Evolutionary conservation across 495 filamentous ascomycete genomes (phyloP).

Genomic region (Paragyromitra xinjiangensis): DNA sequence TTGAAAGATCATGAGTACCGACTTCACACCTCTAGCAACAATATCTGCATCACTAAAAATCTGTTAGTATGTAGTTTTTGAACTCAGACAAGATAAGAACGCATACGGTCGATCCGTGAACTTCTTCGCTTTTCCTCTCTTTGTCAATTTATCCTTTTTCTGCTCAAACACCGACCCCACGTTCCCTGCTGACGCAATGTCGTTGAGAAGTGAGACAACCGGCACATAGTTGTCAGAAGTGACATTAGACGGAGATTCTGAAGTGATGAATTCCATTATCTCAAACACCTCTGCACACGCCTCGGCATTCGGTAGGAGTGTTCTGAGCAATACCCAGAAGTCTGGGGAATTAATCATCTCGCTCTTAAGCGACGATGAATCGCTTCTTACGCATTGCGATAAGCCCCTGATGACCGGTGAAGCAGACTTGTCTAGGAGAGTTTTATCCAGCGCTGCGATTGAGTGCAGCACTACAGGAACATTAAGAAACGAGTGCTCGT

Average conservation of each 20-base stretch:
- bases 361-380: conserved; percentile 70
- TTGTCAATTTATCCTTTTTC: conserved; percentile 71
- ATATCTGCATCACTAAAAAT: conserved; percentile 69
- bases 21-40: conserved; percentile 79
- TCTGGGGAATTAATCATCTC: conserved; percentile 96
- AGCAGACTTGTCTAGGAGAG: conserved; percentile 77
- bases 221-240: conserved; percentile 96
- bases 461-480: conserved; percentile 92
- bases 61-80: conserved; percentile 1
- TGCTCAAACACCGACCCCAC: conserved; percentile 83
- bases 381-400: conserved; percentile 75
- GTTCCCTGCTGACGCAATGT: conserved; percentile 85
- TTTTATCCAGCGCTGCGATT: conserved; percentile 84
- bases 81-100: background rate
- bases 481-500: conserved; percentile 90
- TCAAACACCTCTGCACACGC: conserved; percentile 81
- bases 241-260: conserved; percentile 73
- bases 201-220: conserved; percentile 81
- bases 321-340: conserved; percentile 92
- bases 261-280: conserved; percentile 76
- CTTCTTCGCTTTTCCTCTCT: conserved; percentile 59
- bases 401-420: conserved; percentile 79
- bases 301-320: conserved; percentile 71
- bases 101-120: conserved; percentile 48
- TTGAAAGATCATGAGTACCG: conserved; percentile 79